phyloP scores from a whole-genome alignment of 23 red algal species.

The Gracilaria caudata region DNA sequence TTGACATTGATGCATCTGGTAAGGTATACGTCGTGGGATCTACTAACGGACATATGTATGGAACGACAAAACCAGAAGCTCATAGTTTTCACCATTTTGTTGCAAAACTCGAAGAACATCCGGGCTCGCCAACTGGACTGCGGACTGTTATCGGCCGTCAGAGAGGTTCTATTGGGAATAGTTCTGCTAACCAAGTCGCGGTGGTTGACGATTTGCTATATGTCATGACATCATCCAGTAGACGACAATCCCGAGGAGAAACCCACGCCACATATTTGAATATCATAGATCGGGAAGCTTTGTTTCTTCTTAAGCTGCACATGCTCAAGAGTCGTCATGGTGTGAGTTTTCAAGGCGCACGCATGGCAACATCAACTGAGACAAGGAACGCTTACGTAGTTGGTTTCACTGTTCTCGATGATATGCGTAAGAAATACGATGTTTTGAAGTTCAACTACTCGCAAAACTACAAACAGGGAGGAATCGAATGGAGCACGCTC shows the following conservation, averaged over 20 bases:
- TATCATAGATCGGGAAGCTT: constrained; percentile 20
- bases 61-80: constrained; percentile 10
- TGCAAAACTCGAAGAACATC: constrained; percentile 43
- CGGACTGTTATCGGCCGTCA: constrained; percentile 44
- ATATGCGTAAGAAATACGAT: constrained; percentile 21
- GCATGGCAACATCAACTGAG: constrained; percentile 21
- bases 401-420: constrained; percentile 15
- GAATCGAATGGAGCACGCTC: constrained; percentile 12
- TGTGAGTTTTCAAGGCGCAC: constrained; percentile 40
- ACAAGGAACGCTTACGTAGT: constrained; percentile 51
- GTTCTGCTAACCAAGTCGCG: constrained; percentile 22
- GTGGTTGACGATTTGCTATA: constrained; percentile 38
- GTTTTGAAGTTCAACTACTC: constrained; percentile 41
- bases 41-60: constrained; percentile 57
- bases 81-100: constrained; percentile 38
- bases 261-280: constrained; percentile 29
- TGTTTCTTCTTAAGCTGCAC: constrained; percentile 45
- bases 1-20: constrained; percentile 43
- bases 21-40: constrained; percentile 33
- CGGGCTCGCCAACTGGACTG: background rate
- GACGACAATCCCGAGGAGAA: background rate
- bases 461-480: constrained; percentile 1
- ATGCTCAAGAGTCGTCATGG: constrained; percentile 24
- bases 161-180: constrained; percentile 16
- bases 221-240: constrained; percentile 31